Conservation (phyloP, 2,329 filamentous ascomycete genomes). For the Thielaviopsis populi region DNA sequence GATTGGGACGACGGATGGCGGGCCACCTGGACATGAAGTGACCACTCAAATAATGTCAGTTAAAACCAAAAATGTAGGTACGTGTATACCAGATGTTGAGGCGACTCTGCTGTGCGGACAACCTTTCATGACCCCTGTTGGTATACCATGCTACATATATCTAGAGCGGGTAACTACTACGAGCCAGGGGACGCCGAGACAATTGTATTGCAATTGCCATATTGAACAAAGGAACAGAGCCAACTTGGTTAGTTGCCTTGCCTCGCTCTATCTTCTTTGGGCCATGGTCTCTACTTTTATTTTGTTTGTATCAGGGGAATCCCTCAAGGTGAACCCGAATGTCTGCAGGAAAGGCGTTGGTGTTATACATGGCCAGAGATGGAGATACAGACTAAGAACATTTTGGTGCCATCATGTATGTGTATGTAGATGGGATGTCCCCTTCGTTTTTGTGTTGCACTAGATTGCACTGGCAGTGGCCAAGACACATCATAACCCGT, state of each 20-base stretch:
- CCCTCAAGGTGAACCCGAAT: background rate
- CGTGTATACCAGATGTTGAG: too few relatives aligned
- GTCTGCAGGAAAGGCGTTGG: background rate
- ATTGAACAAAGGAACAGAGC: background rate
- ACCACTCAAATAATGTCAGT: too few relatives aligned
- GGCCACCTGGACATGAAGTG: too few relatives aligned
- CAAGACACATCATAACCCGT: background rate
- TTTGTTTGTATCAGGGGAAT: background rate
- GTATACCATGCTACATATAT: too few relatives aligned
- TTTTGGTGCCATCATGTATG: background rate
- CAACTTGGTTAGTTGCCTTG: background rate
- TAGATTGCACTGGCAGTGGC: background rate
- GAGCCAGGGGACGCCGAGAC: background rate
- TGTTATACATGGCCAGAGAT: background rate
- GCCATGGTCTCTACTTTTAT: background rate
- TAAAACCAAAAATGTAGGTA: too few relatives aligned
- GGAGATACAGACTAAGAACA: background rate
- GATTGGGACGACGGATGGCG: too few relatives aligned
- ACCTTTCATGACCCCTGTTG: too few relatives aligned
- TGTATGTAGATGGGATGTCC: background rate
- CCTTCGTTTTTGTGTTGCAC: background rate
- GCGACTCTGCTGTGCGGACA: too few relatives aligned
- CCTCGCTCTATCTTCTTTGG: background rate
- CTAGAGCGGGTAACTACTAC: background rate
- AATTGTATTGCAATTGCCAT: conserved; percentile 5